Percentiles rank a stretch among this genome's conserved stretches.
Evolutionary conservation across 495 filamentous ascomycete species (phyloP).

Genomic region (Penicillium lagena): DNA sequence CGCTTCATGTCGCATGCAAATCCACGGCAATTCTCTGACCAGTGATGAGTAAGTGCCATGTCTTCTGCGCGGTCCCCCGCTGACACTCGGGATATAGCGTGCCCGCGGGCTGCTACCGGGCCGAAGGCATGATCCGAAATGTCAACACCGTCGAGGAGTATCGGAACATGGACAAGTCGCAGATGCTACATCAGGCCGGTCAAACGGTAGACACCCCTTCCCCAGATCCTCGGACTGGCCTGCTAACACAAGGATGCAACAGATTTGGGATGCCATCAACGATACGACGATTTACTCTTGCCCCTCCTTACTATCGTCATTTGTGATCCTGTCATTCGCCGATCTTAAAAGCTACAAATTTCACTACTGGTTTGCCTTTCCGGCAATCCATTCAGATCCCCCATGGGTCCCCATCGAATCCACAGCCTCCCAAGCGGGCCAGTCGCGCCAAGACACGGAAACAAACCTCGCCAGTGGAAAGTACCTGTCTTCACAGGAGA

Average conservation of each 20-base stretch:
- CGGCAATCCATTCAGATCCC: conserved; percentile 82
- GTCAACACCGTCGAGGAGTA: conserved; percentile 96
- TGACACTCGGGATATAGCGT: conserved; percentile 42
- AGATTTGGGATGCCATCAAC: conserved; percentile 96
- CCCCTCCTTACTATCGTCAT: conserved; percentile 83
- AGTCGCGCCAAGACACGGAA: conserved; percentile 12
- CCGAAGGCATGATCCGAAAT: conserved; percentile 92
- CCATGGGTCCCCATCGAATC: conserved; percentile 54
- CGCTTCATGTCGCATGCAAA: conserved; percentile 75
- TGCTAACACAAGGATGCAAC: conserved; percentile 20
- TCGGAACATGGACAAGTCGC: conserved; percentile 63
- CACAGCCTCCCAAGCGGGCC: background rate
- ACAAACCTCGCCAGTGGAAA: conserved; percentile 12
- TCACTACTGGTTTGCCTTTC: conserved; percentile 91
- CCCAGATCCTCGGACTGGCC: conserved; percentile 33
- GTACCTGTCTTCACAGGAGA: conserved; percentile 57
- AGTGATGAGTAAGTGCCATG: conserved; percentile 62
- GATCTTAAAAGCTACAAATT: conserved; percentile 96
- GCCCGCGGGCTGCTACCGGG: conserved; percentile 65
- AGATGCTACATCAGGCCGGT: conserved; percentile 65
- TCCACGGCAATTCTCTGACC: conserved; percentile 78
- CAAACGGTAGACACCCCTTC: conserved; percentile 50
- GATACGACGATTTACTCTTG: conserved; percentile 94
- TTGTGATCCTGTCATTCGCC: conserved; percentile 85
- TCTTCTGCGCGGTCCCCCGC: too few relatives aligned